Conservation (phyloP, 2,329 filamentous ascomycete genomes). For the Aureobasidium sp. region DNA sequence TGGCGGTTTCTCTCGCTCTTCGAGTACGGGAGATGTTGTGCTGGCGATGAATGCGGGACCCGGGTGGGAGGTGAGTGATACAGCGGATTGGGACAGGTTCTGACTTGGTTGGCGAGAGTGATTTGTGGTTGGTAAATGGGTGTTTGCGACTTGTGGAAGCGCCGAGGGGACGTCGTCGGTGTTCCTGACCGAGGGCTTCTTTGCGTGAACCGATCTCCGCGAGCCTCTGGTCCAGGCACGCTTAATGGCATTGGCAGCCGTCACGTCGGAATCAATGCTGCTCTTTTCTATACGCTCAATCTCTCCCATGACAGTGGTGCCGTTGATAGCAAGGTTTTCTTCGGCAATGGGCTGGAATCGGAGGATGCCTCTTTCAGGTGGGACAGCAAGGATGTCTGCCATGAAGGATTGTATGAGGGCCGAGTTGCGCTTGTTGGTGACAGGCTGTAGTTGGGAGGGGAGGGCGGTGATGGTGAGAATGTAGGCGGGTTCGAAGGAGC, state of each 20-base stretch:
- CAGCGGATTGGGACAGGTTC: conserved; percentile 10
- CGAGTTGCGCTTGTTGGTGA: conserved; percentile 74
- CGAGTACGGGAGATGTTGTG: background rate
- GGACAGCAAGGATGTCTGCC: conserved; percentile 59
- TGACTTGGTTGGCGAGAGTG: background rate
- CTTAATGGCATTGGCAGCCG: conserved; percentile 29
- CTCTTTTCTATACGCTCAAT: conserved; percentile 50
- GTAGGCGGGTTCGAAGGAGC: conserved; percentile 72
- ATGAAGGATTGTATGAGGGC: conserved; percentile 70
- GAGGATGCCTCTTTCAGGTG: conserved; percentile 59
- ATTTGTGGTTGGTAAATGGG: conserved; percentile 6
- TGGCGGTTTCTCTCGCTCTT: background rate
- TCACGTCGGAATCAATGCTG: conserved; percentile 30
- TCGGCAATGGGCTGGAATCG: conserved; percentile 63
- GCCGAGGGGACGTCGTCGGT: background rate
- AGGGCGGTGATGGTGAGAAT: conserved; percentile 65
- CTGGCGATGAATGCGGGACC: background rate
- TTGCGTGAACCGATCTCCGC: conserved; percentile 21
- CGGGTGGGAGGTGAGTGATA: conserved; percentile 2
- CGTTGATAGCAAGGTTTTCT: conserved; percentile 62
- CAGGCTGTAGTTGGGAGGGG: conserved; percentile 57
- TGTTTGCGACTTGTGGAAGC: conserved; percentile 2
- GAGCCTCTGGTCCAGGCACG: conserved; percentile 25
- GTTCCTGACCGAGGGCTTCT: background rate
- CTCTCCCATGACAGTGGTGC: conserved; percentile 60